phyloP scores from a whole-genome alignment of 495 filamentous ascomycete genomes.

The Lasiosphaeris hirsuta region DNA sequence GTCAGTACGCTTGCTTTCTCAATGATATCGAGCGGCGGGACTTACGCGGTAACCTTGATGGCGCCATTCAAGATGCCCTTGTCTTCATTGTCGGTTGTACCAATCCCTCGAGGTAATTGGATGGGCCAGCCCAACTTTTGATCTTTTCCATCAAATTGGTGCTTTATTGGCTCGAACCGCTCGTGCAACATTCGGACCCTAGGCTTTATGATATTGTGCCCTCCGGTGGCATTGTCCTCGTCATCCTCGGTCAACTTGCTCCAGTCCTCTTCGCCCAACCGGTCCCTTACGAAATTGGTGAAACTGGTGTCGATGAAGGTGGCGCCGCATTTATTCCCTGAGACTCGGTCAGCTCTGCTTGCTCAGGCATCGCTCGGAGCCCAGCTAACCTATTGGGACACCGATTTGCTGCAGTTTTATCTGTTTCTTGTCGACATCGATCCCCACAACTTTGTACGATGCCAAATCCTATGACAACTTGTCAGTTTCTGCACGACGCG shows the following conservation, averaged over 20 bases:
- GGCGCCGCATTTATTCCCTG: slow-evolving; percentile 29
- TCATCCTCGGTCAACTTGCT: slow-evolving; percentile 17
- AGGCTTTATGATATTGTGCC: slow-evolving; percentile 24
- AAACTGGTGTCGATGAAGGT: slow-evolving; percentile 30
- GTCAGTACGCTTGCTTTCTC: background rate
- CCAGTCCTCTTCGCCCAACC: slow-evolving; percentile 19
- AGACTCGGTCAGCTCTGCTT: slow-evolving; percentile 3
- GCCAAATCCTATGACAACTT: slow-evolving; percentile 21
- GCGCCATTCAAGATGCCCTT: slow-evolving; percentile 16
- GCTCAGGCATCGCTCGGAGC: background rate
- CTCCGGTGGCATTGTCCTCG: slow-evolving; percentile 14
- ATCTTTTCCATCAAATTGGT: slow-evolving; percentile 8
- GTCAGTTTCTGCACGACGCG: background rate
- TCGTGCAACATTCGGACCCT: slow-evolving; percentile 23
- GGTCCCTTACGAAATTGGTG: slow-evolving; percentile 17
- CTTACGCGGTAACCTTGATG: slow-evolving; percentile 19
- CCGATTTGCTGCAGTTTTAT: slow-evolving; percentile 24
- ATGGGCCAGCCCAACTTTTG: background rate
- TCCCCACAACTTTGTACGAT: slow-evolving; percentile 24
- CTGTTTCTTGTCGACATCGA: slow-evolving; percentile 22
- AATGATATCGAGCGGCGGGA: background rate
- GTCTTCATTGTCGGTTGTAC: background rate
- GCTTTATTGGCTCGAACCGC: slow-evolving; percentile 30
- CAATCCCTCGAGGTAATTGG: slow-evolving; percentile 2
- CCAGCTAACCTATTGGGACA: slow-evolving; percentile 8